Evolutionary conservation across 441 rosid species (phyloP).

Genomic region (Pelargonium cotyledonis): DNA sequence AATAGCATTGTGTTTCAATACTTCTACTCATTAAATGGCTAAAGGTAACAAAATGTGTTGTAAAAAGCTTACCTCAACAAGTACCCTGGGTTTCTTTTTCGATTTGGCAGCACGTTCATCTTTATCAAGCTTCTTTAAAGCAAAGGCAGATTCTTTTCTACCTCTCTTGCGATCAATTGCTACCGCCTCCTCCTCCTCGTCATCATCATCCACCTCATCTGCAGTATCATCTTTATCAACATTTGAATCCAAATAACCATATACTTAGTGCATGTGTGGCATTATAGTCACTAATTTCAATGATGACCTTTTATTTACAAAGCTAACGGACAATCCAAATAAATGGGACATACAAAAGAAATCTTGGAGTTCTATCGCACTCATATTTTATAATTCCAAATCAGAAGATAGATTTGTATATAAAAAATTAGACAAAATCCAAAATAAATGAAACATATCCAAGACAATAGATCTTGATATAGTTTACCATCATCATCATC

Average conservation of each 20-base stretch:
- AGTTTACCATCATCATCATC: conserved; percentile 24
- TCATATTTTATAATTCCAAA: not conserved
- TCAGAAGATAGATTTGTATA: too few relatives aligned
- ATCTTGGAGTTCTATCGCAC: not conserved
- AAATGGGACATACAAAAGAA: not conserved
- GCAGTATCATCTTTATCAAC: conserved; percentile 12
- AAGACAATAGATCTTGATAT: not conserved
- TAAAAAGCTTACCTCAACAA: conserved; percentile 50
- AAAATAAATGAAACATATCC: not conserved
- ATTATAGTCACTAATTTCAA: not conserved
- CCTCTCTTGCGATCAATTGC: conserved; percentile 35
- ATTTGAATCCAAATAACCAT: not conserved
- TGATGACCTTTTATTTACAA: not conserved
- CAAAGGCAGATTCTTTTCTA: conserved; percentile 28
- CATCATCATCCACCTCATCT: conserved; percentile 27
- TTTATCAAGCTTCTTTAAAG: conserved; percentile 32
- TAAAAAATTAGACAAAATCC: not conserved
- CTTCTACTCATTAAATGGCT: not conserved
- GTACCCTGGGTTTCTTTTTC: conserved; percentile 57
- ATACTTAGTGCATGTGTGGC: too few relatives aligned
- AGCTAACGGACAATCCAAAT: not conserved
- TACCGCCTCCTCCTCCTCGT: conserved; percentile 24
- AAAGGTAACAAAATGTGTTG: not conserved
- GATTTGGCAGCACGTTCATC: conserved; percentile 31
- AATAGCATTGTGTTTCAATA: not conserved